Evolutionary conservation across 2,329 filamentous ascomycete species (phyloP).

Genomic region (Ambrosiella beaveri): DNA sequence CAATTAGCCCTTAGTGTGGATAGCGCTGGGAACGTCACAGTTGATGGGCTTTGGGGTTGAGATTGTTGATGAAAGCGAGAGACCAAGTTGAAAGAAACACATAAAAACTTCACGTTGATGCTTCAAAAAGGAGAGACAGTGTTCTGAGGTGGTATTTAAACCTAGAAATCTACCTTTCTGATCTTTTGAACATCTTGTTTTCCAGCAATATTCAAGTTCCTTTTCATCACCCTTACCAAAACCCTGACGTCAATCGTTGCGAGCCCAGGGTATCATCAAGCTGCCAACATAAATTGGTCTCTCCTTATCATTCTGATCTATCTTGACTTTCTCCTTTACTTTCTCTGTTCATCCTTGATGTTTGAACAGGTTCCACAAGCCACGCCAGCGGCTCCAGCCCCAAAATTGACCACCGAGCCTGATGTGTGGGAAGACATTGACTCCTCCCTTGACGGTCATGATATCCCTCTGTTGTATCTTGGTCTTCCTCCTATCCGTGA

Average conservation of each 20-base stretch:
- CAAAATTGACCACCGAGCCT: background rate
- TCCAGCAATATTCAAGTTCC: too few relatives aligned
- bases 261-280: too few relatives aligned
- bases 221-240: too few relatives aligned
- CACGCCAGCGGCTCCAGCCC: background rate
- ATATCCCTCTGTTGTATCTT: conserved; percentile 40
- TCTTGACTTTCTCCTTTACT: background rate
- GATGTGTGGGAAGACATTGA: conserved; percentile 13
- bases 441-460: background rate
- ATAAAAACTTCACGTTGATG: too few relatives aligned
- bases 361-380: background rate
- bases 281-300: background rate
- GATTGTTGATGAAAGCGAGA: background rate
- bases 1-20: background rate
- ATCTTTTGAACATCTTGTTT: too few relatives aligned
- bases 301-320: background rate
- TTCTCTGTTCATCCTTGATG: background rate
- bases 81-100: too few relatives aligned
- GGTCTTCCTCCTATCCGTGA: conserved; percentile 47
- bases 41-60: background rate
- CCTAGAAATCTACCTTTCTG: too few relatives aligned
- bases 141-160: too few relatives aligned
- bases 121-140: too few relatives aligned
- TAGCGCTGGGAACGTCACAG: background rate
- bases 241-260: too few relatives aligned